These are phyloP conservation scores for Crotalaria pallida DNA, from an alignment of 306 rosid genomes.

Conservation along the genomic window DNA sequence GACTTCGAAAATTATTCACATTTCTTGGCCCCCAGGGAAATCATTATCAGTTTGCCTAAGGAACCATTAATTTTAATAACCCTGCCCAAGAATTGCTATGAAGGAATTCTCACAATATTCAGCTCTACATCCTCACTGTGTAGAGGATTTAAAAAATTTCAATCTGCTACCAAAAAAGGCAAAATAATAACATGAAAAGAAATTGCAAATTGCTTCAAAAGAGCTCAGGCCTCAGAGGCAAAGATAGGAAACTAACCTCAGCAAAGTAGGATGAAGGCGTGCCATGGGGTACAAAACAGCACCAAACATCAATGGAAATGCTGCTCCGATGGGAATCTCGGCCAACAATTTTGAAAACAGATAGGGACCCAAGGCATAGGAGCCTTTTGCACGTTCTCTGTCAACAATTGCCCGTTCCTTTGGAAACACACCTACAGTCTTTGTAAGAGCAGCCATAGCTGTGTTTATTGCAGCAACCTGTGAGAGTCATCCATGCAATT, in stretches of 20 bases:
- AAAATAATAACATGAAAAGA: slow-evolving; percentile 5
- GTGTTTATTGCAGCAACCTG: slow-evolving; percentile 98
- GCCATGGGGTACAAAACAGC: slow-evolving; percentile 93
- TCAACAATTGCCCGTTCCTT: slow-evolving; percentile 88
- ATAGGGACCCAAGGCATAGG: slow-evolving; percentile 88
- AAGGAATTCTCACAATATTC: background rate
- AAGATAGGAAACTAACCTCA: slow-evolving; percentile 44
- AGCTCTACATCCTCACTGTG: background rate
- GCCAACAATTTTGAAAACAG: slow-evolving; percentile 85
- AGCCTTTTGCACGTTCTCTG: slow-evolving; percentile 86
- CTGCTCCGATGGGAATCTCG: slow-evolving; percentile 88
- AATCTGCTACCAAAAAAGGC: slow-evolving; percentile 6
- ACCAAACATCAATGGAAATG: slow-evolving; percentile 90
- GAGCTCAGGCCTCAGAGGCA: slow-evolving; percentile 4
- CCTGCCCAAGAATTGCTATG: background rate
- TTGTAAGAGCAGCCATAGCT: slow-evolving; percentile 98
- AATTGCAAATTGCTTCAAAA: slow-evolving; percentile 9
- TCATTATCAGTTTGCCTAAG: background rate
- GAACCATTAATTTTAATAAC: background rate
- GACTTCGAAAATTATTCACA: background rate
- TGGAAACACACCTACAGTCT: slow-evolving; percentile 83
- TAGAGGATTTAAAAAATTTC: background rate
- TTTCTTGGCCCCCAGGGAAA: background rate
- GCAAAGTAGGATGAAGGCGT: slow-evolving; percentile 77
- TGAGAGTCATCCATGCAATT: slow-evolving; percentile 19